phyloP scores from a whole-genome alignment of 2,329 filamentous ascomycete genomes.

The Fusarium zealandicum region DNA sequence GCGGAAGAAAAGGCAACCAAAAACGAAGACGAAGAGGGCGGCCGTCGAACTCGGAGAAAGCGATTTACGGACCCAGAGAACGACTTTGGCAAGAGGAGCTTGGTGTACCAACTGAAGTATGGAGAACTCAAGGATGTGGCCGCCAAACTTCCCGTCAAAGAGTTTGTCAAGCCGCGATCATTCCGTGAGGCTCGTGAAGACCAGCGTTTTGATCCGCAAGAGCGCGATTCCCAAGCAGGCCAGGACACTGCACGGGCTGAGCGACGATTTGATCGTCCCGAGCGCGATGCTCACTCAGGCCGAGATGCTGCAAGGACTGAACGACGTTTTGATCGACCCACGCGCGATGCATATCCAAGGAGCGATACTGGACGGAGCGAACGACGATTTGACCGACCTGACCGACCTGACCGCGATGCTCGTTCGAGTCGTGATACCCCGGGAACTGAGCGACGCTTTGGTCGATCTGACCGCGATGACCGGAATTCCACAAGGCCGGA shows the following conservation, averaged over 20 bases:
- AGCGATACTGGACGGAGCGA: slow-evolving; percentile 1
- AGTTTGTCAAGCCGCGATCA: slow-evolving; percentile 39
- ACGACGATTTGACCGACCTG: not conserved
- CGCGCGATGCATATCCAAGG: not conserved
- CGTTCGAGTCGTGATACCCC: slow-evolving; percentile 4
- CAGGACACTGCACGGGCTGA: not conserved
- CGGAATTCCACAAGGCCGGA: not conserved
- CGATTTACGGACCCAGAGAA: slow-evolving; percentile 60
- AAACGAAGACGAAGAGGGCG: slow-evolving; percentile 46
- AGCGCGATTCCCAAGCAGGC: not conserved
- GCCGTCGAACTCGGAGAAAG: slow-evolving; percentile 55
- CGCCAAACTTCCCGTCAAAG: slow-evolving; percentile 35
- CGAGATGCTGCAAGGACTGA: not conserved
- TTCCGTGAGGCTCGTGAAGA: slow-evolving; percentile 27
- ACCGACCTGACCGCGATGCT: not conserved
- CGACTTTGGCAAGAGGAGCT: slow-evolving; percentile 61
- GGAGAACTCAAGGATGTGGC: slow-evolving; percentile 47
- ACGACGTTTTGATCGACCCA: slow-evolving; percentile 7
- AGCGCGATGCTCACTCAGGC: not conserved
- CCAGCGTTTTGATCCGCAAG: slow-evolving; percentile 8
- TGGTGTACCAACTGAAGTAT: slow-evolving; percentile 62
- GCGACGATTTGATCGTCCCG: not conserved
- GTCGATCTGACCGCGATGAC: slow-evolving; percentile 3
- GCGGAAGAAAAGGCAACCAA: slow-evolving; percentile 48
- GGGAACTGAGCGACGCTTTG: not conserved